Percentiles rank a stretch among this genome's conserved stretches.
These are phyloP conservation scores for Candida anutae DNA, from an alignment of 1,139 yeast genomes.

Conservation along the genomic window DNA sequence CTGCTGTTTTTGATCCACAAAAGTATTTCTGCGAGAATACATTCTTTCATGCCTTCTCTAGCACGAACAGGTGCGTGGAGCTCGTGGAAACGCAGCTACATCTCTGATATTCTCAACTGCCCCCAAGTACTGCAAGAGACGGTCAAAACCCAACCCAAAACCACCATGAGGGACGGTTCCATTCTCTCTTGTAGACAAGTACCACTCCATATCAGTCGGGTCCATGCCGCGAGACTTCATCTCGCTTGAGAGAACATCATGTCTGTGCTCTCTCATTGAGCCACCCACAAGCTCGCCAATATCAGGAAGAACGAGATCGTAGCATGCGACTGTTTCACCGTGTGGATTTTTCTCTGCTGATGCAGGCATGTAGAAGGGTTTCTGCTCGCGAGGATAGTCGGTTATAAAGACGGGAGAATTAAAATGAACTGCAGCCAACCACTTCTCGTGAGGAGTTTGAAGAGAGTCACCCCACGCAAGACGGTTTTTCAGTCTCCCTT, in stretches of 20 bases:
- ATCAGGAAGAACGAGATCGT: slow-evolving; percentile 80
- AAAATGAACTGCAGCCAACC: slow-evolving; percentile 67
- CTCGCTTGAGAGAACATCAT: slow-evolving; percentile 37
- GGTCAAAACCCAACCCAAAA: slow-evolving; percentile 90
- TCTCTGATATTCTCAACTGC: slow-evolving; percentile 79
- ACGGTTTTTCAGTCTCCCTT: slow-evolving; percentile 17
- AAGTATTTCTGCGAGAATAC: no score
- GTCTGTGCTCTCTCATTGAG: slow-evolving; percentile 74
- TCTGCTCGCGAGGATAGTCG: slow-evolving; percentile 70
- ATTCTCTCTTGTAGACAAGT: slow-evolving; percentile 58
- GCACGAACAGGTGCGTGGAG: slow-evolving; percentile 29
- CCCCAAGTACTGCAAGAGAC: slow-evolving; percentile 65
- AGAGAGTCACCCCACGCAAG: slow-evolving; percentile 65
- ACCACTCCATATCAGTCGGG: slow-evolving; percentile 67
- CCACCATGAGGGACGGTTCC: slow-evolving; percentile 96
- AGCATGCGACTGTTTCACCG: slow-evolving; percentile 73
- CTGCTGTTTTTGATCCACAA: no score
- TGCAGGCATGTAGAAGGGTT: slow-evolving; percentile 87
- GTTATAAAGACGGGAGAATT: slow-evolving; percentile 80
- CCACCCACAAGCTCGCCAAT: slow-evolving; percentile 98
- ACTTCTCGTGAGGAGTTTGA: slow-evolving; percentile 84
- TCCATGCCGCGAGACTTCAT: slow-evolving; percentile 52
- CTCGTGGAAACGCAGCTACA: slow-evolving; percentile 72
- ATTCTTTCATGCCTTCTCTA: slow-evolving; percentile 6
- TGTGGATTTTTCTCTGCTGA: slow-evolving; percentile 22